Base-by-base conservation (phyloP, 2,329 filamentous ascomycete species). In the Sphaerulina populicola region DNA sequence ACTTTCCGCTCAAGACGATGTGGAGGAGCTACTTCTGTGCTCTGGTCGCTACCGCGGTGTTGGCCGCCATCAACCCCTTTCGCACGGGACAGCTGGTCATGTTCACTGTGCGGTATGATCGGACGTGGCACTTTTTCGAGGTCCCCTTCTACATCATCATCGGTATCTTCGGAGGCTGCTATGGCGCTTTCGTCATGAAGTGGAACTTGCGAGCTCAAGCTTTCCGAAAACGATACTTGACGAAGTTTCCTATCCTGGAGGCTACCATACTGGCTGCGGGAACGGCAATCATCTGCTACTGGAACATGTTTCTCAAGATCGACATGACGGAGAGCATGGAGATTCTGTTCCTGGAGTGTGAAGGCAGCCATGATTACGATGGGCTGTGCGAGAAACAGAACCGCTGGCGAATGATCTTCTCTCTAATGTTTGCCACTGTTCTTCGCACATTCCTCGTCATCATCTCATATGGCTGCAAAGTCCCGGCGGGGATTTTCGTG, bases 251-350 rank as follows among this genome's bases (percentile, higher is more conserved):
- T 6, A 80, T 97, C 30, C 76, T 90, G 3, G 93, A 98, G 68
- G 86, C 89, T 0, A 90, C 88, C 0, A 70, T 94, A 12, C 73
- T 98, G 37, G 90, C 93, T 1, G 80, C 83, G 0, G 78, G 81
- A 6, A 98, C 93, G 3, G 93, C 90, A 8, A 76, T 97, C 21
- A 77, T 98, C n/a, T 96, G 91, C 69, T 98, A 94, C 64, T 93
- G 91, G 0, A 98, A 98, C 62, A 89, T 86, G 68, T 97, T 98
- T 59, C 68, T 98, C 51, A 79, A 88, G 49, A 96, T 97, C 62
- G 94, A 98, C 70, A 97, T 98, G 93, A 96, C 93, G 0, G 91
- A 97, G 72, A 95, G 89, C 73, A 97, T 98, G 93, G 90, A 97
- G 67, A 94, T 96, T 57, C 73, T 98, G 9, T 98, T 98, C 68